These are phyloP conservation scores for Nannochloropsis gaditana DNA, from an alignment of 108 stramenopile genomes.

Conservation along the genomic window DNA sequence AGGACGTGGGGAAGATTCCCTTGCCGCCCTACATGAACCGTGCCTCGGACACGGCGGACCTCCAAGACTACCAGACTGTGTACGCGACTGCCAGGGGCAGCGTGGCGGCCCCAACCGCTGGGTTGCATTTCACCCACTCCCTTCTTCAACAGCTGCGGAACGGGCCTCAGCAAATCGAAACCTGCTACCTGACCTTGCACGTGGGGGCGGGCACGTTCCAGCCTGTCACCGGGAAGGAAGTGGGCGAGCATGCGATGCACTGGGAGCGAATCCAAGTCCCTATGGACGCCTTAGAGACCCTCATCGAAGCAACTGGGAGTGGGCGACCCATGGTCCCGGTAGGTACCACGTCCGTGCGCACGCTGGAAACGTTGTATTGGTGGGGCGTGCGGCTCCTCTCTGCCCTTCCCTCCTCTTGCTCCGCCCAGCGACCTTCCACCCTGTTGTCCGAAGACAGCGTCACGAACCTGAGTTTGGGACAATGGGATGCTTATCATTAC, in stretches of 20 bases:
- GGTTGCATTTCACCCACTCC: slow-evolving; percentile 55
- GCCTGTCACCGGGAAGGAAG: slow-evolving; percentile 49
- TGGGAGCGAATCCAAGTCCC: slow-evolving; percentile 52
- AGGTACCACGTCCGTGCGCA: slow-evolving; percentile 56
- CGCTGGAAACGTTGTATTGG: slow-evolving; percentile 59
- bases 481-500: slow-evolving; percentile 48
- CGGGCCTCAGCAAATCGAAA: slow-evolving; percentile 21
- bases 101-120: slow-evolving; percentile 62
- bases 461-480: slow-evolving; percentile 45
- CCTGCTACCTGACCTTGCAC: slow-evolving; percentile 51
- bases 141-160: slow-evolving; percentile 43
- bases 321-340: slow-evolving; percentile 52
- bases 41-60: slow-evolving; percentile 43
- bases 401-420: neutral
- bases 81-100: slow-evolving; percentile 54
- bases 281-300: slow-evolving; percentile 39
- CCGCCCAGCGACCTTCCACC: neutral
- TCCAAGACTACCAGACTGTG: slow-evolving; percentile 55
- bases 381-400: slow-evolving; percentile 44
- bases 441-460: neutral
- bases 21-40: slow-evolving; percentile 59
- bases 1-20: slow-evolving; percentile 48
- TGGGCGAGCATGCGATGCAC: slow-evolving; percentile 57
- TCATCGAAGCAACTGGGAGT: slow-evolving; percentile 44
- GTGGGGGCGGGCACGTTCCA: slow-evolving; percentile 62